A percentile compares a stretch with the other conserved stretches of the same genome.
These are phyloP conservation scores for Microsporum ferrugineum DNA, from an alignment of 2,329 filamentous ascomycete genomes.

Conservation along the genomic window DNA sequence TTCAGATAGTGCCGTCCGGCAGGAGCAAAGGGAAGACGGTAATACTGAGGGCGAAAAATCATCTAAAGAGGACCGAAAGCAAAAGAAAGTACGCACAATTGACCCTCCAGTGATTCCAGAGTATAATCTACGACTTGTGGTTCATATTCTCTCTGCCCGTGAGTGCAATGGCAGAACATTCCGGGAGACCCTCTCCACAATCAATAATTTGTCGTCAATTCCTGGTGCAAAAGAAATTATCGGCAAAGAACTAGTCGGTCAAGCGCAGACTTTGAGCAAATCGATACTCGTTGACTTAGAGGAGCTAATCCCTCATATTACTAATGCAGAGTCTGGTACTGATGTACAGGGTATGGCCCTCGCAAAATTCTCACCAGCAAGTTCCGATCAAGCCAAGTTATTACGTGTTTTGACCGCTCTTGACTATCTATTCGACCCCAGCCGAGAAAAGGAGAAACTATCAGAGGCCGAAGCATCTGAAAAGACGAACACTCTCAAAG, in stretches of 20 bases:
- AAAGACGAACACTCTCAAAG: conserved; percentile 75
- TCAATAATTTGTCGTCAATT: conserved; percentile 92
- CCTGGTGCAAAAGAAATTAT: conserved; percentile 82
- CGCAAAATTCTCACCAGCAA: conserved; percentile 88
- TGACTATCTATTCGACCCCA: conserved; percentile 87
- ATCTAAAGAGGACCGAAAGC: conserved; percentile 35
- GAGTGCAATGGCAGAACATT: conserved; percentile 98
- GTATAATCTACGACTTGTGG: conserved; percentile 82
- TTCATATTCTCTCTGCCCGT: conserved; percentile 88
- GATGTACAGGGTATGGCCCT: conserved; percentile 92
- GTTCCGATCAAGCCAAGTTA: conserved; percentile 92
- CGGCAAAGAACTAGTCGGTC: conserved; percentile 80
- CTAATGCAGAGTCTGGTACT: conserved; percentile 74
- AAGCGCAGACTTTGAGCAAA: conserved; percentile 73
- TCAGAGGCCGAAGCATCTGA: conserved; percentile 47
- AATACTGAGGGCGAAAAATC: conserved; percentile 12
- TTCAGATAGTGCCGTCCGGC: conserved; percentile 21
- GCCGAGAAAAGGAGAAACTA: conserved; percentile 45
- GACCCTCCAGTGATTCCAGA: conserved; percentile 77
- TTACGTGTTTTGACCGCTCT: conserved; percentile 84
- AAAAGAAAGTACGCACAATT: conserved; percentile 52
- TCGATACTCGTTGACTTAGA: conserved; percentile 76
- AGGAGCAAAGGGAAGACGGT: conserved; percentile 28
- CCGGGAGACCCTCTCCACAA: conserved; percentile 93
- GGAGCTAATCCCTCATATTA: conserved; percentile 73